Conservation (phyloP, 1,284 basidiomycete genomes). For the Cystodermella granulosa region DNA sequence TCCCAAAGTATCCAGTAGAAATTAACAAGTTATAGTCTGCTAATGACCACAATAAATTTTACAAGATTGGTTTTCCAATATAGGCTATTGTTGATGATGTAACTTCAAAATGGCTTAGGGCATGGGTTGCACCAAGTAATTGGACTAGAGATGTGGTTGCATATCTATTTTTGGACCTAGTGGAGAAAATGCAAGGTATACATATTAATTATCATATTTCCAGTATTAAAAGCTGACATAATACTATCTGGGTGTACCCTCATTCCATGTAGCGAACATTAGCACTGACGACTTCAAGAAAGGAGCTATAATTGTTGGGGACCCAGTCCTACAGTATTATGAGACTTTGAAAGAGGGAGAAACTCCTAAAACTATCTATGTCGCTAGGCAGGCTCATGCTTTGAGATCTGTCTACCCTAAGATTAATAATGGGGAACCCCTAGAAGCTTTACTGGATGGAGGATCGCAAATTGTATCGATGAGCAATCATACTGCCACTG, state of each 20-base stretch:
- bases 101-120: background rate
- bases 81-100: background rate
- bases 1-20: background rate
- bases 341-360: too few species aligned
- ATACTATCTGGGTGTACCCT: too few species aligned
- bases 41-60: background rate
- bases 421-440: too few species aligned
- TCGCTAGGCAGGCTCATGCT: too few species aligned
- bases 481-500: too few species aligned
- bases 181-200: background rate
- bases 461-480: slow-evolving; percentile 9
- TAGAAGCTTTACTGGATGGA: slow-evolving; percentile 7
- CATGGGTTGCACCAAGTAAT: background rate
- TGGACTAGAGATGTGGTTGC: background rate
- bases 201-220: background rate
- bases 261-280: too few species aligned
- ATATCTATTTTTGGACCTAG: background rate
- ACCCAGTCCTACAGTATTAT: too few species aligned
- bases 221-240: too few species aligned
- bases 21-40: background rate
- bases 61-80: background rate
- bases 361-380: too few species aligned
- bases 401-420: too few species aligned
- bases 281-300: too few species aligned
- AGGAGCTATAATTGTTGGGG: too few species aligned